Evolutionary conservation across 495 filamentous ascomycete genomes (phyloP).

Genomic region (Xylaria longipes): DNA sequence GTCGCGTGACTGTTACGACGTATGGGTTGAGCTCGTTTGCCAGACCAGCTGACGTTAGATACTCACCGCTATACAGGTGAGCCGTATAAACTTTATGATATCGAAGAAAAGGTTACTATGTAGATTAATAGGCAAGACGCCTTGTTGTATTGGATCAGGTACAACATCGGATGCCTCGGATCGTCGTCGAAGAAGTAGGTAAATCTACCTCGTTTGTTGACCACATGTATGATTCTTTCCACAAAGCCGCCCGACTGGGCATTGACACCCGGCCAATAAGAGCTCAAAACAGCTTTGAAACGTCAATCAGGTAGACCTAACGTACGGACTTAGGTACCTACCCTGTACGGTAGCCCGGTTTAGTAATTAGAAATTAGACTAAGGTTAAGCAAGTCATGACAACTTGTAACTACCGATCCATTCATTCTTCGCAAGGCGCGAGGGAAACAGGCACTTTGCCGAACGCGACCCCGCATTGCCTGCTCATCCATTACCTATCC

Average conservation of each 20-base stretch:
- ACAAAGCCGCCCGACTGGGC: background rate
- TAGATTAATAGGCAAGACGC: background rate
- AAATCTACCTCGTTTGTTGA: background rate
- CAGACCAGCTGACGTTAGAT: background rate
- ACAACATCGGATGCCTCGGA: slow-evolving; percentile 1
- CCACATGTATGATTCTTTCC: background rate
- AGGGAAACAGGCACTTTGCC: background rate
- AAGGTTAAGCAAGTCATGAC: background rate
- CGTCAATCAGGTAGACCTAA: background rate
- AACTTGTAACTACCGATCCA: slow-evolving; percentile 1
- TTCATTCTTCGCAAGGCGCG: background rate
- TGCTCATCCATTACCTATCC: background rate
- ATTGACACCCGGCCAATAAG: background rate
- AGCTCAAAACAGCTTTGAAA: background rate
- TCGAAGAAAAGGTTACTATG: background rate
- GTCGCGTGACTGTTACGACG: background rate
- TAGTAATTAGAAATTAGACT: slow-evolving; percentile 3
- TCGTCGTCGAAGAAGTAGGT: background rate
- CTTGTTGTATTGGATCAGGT: background rate
- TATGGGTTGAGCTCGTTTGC: background rate
- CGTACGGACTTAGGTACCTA: no score
- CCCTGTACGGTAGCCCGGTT: background rate
- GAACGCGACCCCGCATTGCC: slow-evolving; percentile 12
- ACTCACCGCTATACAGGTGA: slow-evolving; percentile 1
- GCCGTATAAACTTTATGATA: background rate